These are phyloP conservation scores for Pichia paraexigua DNA, from an alignment of 805 yeast species.

Conservation along the genomic window DNA sequence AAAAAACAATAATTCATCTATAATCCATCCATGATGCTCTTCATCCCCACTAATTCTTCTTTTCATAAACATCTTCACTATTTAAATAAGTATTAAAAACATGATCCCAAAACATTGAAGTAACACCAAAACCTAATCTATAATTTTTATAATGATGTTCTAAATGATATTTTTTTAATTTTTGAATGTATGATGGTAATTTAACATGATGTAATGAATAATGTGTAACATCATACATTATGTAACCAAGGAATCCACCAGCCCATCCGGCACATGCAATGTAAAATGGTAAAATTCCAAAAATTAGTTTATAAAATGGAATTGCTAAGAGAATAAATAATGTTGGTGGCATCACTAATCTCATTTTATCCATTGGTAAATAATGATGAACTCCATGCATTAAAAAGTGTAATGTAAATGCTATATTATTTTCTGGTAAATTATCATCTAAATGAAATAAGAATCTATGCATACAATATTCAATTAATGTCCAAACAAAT, in stretches of 20 bases:
- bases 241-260: conserved; percentile 93
- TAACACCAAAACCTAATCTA: conserved; percentile 95
- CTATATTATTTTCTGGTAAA: conserved; percentile 71
- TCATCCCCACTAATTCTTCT: conserved; percentile 22
- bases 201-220: conserved; percentile 85
- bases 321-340: conserved; percentile 60
- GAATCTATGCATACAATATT: conserved; percentile 82
- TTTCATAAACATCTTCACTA: conserved; percentile 37
- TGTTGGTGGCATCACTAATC: conserved; percentile 96
- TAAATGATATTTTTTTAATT: conserved; percentile 80
- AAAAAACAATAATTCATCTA: too few species aligned
- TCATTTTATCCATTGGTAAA: conserved; percentile 89
- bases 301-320: conserved; percentile 79
- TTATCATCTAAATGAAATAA: conserved; percentile 85
- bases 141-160: conserved; percentile 98
- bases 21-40: neutral
- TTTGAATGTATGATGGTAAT: conserved; percentile 70
- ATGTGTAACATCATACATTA: conserved; percentile 88
- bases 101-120: conserved; percentile 87
- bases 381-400: conserved; percentile 96
- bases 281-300: conserved; percentile 66
- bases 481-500: conserved; percentile 88
- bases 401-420: conserved; percentile 77
- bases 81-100: conserved; percentile 79
- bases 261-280: conserved; percentile 89